A percentile compares a stretch with the other conserved stretches of the same genome.
These are phyloP conservation scores for Stenogyne calaminthoides DNA, from an alignment of 305 asterid species.

Conservation along the genomic window DNA sequence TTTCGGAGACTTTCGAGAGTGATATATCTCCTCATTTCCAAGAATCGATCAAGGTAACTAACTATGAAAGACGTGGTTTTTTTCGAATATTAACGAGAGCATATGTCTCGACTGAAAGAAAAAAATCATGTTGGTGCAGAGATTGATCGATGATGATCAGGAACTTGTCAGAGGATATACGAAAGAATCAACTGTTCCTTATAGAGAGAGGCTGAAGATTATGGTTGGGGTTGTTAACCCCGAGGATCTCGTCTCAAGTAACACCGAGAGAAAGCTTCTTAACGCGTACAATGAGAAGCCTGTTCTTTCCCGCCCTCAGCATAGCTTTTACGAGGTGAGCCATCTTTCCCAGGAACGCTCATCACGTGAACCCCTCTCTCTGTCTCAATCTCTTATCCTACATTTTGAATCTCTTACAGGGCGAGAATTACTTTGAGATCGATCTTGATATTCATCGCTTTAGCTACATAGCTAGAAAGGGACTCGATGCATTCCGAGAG, in stretches of 20 bases:
- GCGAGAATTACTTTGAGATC: constrained; percentile 53
- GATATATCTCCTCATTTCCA: constrained; percentile 53
- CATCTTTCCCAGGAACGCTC: not conserved
- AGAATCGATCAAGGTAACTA: constrained; percentile 44
- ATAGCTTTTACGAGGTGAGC: constrained; percentile 44
- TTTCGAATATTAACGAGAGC: not conserved
- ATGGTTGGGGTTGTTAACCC: constrained; percentile 62
- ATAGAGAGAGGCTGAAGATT: constrained; percentile 55
- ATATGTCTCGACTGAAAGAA: not conserved
- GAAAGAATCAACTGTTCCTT: constrained; percentile 41
- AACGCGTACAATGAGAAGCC: constrained; percentile 60
- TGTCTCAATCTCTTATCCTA: not conserved
- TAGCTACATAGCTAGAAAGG: constrained; percentile 64
- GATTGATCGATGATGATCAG: constrained; percentile 43
- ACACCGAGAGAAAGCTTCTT: constrained; percentile 55
- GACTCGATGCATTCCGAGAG: constrained; percentile 54
- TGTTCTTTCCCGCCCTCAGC: constrained; percentile 66
- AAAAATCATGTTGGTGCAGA: constrained; percentile 33
- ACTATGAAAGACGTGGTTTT: not conserved
- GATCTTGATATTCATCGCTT: constrained; percentile 61
- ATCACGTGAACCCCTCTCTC: not conserved
- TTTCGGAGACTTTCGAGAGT: constrained; percentile 44
- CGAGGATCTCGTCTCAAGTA: constrained; percentile 48
- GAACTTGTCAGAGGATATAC: constrained; percentile 50
- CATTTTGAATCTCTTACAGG: constrained; percentile 32